phyloP scores from a whole-genome alignment of 495 filamentous ascomycete species.

The Umbilicaria muhlenbergii region DNA sequence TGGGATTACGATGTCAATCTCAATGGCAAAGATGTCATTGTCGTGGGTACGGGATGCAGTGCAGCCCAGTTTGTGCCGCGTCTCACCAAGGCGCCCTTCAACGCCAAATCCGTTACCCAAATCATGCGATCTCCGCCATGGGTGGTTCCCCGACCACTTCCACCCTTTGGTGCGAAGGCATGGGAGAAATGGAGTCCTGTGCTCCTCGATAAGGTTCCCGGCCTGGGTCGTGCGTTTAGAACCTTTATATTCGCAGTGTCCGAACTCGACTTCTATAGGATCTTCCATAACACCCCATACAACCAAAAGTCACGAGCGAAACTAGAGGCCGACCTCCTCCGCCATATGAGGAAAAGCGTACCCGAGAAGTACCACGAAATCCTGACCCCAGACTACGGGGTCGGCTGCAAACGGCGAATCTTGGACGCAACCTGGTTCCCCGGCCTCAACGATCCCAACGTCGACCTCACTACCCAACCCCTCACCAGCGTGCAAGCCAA shows the following conservation, averaged over 20 bases:
- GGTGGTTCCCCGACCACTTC: conserved; percentile 28
- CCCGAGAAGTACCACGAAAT: conserved; percentile 50
- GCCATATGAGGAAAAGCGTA: conserved; percentile 30
- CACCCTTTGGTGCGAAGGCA: conserved; percentile 18
- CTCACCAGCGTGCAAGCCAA: conserved; percentile 30
- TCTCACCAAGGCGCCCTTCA: conserved; percentile 22
- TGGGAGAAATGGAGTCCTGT: conserved; percentile 28
- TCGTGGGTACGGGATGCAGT: conserved; percentile 48
- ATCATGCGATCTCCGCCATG: conserved; percentile 49
- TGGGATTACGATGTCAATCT: conserved; percentile 35
- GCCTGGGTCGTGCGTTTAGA: conserved; percentile 22
- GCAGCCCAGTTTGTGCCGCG: conserved; percentile 29
- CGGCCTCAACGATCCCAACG: conserved; percentile 33
- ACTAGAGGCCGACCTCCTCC: conserved; percentile 24
- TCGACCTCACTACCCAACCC: conserved; percentile 41
- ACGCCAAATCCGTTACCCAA: conserved; percentile 43
- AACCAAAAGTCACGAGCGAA: conserved; percentile 16
- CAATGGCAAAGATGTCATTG: conserved; percentile 35
- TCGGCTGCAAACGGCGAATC: conserved; percentile 48
- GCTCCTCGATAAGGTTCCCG: conserved; percentile 28
- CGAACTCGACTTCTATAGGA: conserved; percentile 23
- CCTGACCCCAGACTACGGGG: conserved; percentile 41
- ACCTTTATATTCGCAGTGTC: conserved; percentile 17
- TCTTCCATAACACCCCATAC: conserved; percentile 16
- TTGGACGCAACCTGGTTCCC: conserved; percentile 40